Evolutionary conservation across 148 eudicot genomes (phyloP), one percentile per base, ranked within the genome.

Genomic region (Drosera capensis): DNA sequence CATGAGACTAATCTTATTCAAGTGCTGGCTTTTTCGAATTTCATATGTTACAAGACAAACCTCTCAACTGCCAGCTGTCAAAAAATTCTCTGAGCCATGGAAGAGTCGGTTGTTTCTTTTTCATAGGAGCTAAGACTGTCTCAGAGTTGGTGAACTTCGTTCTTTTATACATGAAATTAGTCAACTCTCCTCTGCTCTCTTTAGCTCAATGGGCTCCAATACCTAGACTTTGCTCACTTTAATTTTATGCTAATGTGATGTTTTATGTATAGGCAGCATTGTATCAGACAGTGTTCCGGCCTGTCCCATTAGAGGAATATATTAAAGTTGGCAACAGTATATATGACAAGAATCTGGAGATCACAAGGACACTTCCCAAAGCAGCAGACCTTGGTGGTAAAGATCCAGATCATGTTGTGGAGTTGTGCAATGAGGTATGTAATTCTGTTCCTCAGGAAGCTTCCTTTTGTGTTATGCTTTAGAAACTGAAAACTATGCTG

Each of bases 381-480:
- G 56, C 43, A 45, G 82, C 82, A 39, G 72, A 81, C 45, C 82
- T 81, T 51, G 75, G 95, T 47, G 95, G 95, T 41, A 92, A 81
- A 72, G 99, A 92, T 74, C 99, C 95, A 29, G 99, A 92, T 76
- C 95, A 92, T 70, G 73, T 92, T 45, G 88, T 79, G 42, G 86
- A 85, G 58, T 57, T 92, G 55, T 92, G 99, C 73, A 81, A 85
- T 58, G 99, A 85, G 95, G 97, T 84, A 55, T 57, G 45, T 26
- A 50, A 24, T 60, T 45, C 39, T 55, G 46, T 40, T 24, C 29
- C 24, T 37, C 17, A 12, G 19, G 4, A 19, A 20, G 23, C 29
- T 48, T 55, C 8, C 24, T 20, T 25, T 40, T 11, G 26, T 52
- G 28, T 40, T 13, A 17, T 13, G 20, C 15, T 14, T 18, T 44